phyloP scores from a whole-genome alignment of 2,329 filamentous ascomycete species.

The Cytospora leucostoma region DNA sequence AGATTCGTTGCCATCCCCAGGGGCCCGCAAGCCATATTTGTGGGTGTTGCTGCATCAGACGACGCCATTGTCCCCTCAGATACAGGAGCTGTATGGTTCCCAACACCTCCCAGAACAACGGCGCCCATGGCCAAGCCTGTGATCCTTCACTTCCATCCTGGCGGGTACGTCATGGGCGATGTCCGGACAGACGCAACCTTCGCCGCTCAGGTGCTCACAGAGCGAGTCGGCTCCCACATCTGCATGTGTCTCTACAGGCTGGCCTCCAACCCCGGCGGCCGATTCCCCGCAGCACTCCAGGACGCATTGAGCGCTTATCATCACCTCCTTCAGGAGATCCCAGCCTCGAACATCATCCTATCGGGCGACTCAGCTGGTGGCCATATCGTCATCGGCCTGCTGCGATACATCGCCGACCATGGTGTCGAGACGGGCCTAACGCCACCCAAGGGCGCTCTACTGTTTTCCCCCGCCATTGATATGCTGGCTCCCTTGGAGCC shows the following conservation, averaged over 20 bases:
- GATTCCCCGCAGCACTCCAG: constrained; percentile 31
- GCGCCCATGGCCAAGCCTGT: constrained; percentile 45
- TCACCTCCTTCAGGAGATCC: neutral
- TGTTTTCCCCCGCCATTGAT: neutral
- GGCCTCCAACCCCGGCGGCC: constrained; percentile 13
- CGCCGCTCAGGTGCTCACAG: neutral
- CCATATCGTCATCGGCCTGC: constrained; percentile 31
- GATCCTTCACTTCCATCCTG: constrained; percentile 43
- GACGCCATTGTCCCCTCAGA: no score
- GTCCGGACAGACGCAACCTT: neutral
- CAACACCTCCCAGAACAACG: no score
- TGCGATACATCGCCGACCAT: constrained; percentile 24
- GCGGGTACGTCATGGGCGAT: constrained; percentile 1
- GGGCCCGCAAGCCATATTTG: no score
- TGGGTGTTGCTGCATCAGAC: no score
- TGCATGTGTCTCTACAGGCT: constrained; percentile 22
- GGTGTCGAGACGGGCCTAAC: neutral
- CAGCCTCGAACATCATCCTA: constrained; percentile 9
- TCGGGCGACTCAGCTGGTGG: constrained; percentile 24
- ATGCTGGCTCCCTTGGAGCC: neutral
- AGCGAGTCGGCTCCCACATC: neutral
- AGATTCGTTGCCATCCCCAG: no score
- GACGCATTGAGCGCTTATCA: constrained; percentile 29
- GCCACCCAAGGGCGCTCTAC: neutral
- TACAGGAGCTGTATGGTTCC: no score